These are phyloP conservation scores for Dothistroma pini DNA, from an alignment of 2,329 filamentous ascomycete species.

Conservation along the genomic window DNA sequence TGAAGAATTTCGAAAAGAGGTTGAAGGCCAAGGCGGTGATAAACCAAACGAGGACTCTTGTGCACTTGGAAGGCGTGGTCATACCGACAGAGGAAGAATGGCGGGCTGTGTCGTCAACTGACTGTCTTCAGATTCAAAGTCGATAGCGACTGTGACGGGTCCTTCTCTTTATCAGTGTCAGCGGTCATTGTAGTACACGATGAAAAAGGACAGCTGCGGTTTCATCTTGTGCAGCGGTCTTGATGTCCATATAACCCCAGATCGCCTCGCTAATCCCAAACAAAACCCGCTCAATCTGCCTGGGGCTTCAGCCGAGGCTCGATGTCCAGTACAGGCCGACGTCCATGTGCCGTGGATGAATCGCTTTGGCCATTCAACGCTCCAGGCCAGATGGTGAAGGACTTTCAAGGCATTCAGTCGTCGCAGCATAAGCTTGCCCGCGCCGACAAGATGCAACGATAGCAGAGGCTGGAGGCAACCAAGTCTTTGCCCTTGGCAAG, in stretches of 20 bases:
- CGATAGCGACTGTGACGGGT: neutral
- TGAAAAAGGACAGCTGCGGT: neutral
- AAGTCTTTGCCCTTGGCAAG: no score
- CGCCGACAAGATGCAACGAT: no score
- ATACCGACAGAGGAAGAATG: conserved; percentile 1
- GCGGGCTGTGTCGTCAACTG: neutral
- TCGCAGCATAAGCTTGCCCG: neutral
- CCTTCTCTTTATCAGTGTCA: neutral
- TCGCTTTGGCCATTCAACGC: neutral
- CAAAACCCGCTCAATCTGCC: neutral
- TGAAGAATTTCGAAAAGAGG: conserved; percentile 3
- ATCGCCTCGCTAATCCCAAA: neutral
- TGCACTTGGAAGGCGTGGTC: neutral
- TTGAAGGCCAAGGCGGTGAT: neutral
- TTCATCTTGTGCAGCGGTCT: neutral
- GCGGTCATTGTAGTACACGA: neutral
- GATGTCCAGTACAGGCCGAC: neutral
- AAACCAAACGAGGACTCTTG: neutral
- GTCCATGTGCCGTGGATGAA: neutral
- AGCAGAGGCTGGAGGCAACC: no score
- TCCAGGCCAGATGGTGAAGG: neutral
- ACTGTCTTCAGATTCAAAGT: neutral
- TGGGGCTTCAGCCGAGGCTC: neutral
- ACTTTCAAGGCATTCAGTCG: neutral
- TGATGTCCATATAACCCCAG: neutral